Evolutionary conservation across 2,329 filamentous ascomycete species (phyloP).

Genomic region (Plenodomus tracheiphilus): DNA sequence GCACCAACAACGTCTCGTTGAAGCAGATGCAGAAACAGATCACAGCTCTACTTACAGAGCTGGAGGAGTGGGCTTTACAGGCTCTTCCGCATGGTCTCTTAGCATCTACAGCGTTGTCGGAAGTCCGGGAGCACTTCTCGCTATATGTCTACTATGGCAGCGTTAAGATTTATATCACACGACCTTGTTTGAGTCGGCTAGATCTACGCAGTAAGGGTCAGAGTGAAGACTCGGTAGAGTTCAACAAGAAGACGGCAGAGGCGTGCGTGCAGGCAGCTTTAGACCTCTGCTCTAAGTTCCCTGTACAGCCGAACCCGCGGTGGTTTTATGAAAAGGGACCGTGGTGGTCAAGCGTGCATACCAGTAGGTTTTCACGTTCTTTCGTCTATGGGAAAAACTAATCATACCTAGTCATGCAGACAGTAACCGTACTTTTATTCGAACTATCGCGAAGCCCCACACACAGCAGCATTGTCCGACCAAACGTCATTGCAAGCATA

Average conservation of each 20-base stretch:
- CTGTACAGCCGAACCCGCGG: constrained; percentile 23
- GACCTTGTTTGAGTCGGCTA: constrained; percentile 44
- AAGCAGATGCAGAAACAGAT: constrained; percentile 39
- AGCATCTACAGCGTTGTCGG: not conserved
- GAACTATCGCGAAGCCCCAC: constrained; percentile 36
- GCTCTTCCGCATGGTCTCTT: not conserved
- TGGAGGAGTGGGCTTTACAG: constrained; percentile 37
- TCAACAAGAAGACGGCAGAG: constrained; percentile 36
- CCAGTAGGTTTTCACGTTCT: constrained; percentile 11
- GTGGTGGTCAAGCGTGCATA: constrained; percentile 46
- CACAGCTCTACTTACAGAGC: constrained; percentile 26
- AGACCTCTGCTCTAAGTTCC: constrained; percentile 35
- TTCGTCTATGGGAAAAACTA: not conserved
- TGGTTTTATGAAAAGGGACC: constrained; percentile 29
- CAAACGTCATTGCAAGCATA: constrained; percentile 24
- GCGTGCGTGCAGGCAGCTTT: constrained; percentile 42
- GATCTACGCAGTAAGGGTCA: constrained; percentile 39
- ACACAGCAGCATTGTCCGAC: constrained; percentile 27
- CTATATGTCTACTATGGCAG: constrained; percentile 38
- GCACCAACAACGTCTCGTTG: constrained; percentile 41
- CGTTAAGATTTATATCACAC: constrained; percentile 41
- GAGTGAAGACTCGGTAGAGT: constrained; percentile 28
- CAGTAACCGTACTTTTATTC: constrained; percentile 41
- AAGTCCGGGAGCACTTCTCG: constrained; percentile 17
- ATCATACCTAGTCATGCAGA: constrained; percentile 40